These are phyloP conservation scores for Cryphonectria radicalis DNA, from an alignment of 2,329 filamentous ascomycete species.

Conservation along the genomic window DNA sequence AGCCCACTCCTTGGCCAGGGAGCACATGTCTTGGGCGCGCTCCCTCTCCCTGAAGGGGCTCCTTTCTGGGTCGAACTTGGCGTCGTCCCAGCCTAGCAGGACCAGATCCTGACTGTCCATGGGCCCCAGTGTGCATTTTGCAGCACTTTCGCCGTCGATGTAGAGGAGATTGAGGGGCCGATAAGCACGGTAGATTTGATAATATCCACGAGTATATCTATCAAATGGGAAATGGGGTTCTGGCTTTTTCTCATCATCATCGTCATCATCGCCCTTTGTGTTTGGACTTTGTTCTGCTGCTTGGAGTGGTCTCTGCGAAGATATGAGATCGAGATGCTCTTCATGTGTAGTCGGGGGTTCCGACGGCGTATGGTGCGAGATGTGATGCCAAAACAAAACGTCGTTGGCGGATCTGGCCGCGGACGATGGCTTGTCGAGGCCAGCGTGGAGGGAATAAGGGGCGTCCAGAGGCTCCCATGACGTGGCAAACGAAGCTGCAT, in stretches of 20 bases:
- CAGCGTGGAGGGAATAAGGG: too few species aligned
- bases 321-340: neutral
- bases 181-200: slow-evolving; percentile 68
- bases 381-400: neutral
- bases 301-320: neutral
- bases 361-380: neutral
- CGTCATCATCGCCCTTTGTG: neutral
- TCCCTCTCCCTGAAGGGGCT: slow-evolving; percentile 44
- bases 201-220: slow-evolving; percentile 53
- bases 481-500: slow-evolving; percentile 60
- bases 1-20: slow-evolving; percentile 54
- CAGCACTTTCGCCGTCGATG: slow-evolving; percentile 71
- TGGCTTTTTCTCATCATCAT: slow-evolving; percentile 1
- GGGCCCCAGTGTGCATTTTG: slow-evolving; percentile 66
- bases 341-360: neutral
- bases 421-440: neutral
- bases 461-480: slow-evolving; percentile 16
- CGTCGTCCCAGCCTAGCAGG: slow-evolving; percentile 40
- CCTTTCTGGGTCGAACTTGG: neutral
- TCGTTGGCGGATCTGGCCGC: neutral
- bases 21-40: slow-evolving; percentile 61
- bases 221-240: slow-evolving; percentile 4
- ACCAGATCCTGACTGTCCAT: slow-evolving; percentile 69
- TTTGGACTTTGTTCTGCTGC: neutral
- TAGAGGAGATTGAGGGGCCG: slow-evolving; percentile 66